Conservation (phyloP, 2,329 filamentous ascomycete genomes). For the Colletotrichum sp. region DNA sequence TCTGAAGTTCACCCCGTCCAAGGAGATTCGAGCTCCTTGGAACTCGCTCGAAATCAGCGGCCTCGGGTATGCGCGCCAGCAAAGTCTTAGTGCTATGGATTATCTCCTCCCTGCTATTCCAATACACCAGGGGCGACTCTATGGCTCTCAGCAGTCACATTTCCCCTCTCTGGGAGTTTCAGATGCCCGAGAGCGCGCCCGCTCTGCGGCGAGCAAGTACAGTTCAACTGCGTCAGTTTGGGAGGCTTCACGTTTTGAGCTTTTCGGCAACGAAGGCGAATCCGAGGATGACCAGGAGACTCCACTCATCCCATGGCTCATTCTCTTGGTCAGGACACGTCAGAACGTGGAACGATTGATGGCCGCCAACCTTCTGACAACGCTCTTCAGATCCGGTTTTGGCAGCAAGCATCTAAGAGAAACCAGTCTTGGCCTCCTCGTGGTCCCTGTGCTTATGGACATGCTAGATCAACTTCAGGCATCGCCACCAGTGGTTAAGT, state of each 20-base stretch:
- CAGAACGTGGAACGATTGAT: slow-evolving; percentile 66
- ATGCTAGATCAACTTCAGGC: slow-evolving; percentile 41
- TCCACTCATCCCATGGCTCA: slow-evolving; percentile 75
- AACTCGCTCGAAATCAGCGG: slow-evolving; percentile 59
- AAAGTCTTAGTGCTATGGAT: slow-evolving; percentile 64
- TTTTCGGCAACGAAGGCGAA: slow-evolving; percentile 31
- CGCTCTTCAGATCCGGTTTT: slow-evolving; percentile 72
- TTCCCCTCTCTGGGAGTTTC: slow-evolving; percentile 60
- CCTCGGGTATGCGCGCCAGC: slow-evolving; percentile 49
- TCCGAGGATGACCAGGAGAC: slow-evolving; percentile 69
- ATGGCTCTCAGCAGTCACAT: slow-evolving; percentile 40
- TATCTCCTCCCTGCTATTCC: slow-evolving; percentile 65
- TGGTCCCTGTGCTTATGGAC: slow-evolving; percentile 73
- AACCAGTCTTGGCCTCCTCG: slow-evolving; percentile 66
- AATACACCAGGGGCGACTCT: slow-evolving; percentile 34
- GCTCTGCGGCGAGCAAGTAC: slow-evolving; percentile 29
- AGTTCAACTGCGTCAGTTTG: slow-evolving; percentile 30
- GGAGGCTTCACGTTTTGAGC: slow-evolving; percentile 36
- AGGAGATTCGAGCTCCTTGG: slow-evolving; percentile 55
- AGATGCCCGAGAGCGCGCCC: slow-evolving; percentile 40
- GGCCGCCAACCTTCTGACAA: slow-evolving; percentile 72
- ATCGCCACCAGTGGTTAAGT: slow-evolving; percentile 9
- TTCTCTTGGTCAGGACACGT: slow-evolving; percentile 65
- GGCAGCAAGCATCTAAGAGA: slow-evolving; percentile 66
- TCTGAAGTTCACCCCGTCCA: slow-evolving; percentile 55